These are phyloP conservation scores for Talaromyces thailandensis DNA, from an alignment of 495 filamentous ascomycete genomes.

Conservation along the genomic window DNA sequence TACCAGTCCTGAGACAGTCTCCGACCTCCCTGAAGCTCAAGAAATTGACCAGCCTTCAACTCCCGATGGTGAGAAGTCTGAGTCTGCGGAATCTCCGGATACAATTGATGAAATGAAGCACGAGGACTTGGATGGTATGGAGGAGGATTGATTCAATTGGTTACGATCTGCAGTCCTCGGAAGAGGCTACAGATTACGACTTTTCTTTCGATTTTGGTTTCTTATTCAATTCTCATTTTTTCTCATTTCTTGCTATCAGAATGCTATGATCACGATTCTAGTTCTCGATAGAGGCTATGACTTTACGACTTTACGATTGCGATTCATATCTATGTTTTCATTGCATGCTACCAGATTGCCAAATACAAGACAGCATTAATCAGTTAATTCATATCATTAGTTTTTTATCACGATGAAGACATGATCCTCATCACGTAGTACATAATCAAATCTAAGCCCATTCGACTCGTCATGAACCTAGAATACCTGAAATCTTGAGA, in stretches of 20 bases:
- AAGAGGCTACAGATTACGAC: background rate
- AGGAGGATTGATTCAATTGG: background rate
- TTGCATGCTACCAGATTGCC: background rate
- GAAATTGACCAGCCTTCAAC: too few species aligned
- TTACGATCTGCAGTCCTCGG: background rate
- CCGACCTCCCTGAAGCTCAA: background rate
- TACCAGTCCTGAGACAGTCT: background rate
- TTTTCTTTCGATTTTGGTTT: background rate
- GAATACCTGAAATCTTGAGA: constrained; percentile 67
- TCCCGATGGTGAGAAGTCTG: background rate
- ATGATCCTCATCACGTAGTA: background rate
- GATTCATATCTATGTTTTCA: background rate
- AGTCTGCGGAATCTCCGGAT: background rate
- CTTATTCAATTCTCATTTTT: background rate
- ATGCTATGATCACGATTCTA: too few species aligned
- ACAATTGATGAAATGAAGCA: background rate
- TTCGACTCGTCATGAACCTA: constrained; percentile 26
- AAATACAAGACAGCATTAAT: background rate
- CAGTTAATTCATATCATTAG: background rate
- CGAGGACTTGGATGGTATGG: background rate
- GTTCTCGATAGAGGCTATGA: background rate
- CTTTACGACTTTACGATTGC: background rate
- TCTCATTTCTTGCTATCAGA: background rate
- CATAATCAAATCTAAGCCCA: background rate
- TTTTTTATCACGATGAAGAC: background rate